Base-by-base conservation (phyloP, 371 early-diverging fungal species). In the Rhizopus microsporus region DNA sequence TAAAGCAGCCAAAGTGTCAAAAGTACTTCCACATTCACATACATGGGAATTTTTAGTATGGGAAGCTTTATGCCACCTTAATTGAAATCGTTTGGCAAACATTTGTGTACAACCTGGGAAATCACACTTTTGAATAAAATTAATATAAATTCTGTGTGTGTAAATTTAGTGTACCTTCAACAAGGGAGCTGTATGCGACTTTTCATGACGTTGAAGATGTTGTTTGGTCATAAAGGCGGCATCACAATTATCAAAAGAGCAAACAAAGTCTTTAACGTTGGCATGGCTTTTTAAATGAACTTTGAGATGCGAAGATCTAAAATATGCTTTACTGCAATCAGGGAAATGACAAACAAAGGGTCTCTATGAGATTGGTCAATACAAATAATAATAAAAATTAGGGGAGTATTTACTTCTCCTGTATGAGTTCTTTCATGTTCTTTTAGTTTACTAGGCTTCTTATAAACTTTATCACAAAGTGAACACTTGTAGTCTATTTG, bases 391-490 rank as follows among this genome's bases (percentile, higher is more conserved):
- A 17, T 54, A 5, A 16, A 32, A 10, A 43, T 16, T 16, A 29
- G 6, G 2, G 15, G 15, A 10, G 15, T 49, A 6, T 65, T 44
- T 67, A 86, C 87, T 70, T 88, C 86, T 13, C 83, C 82, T 3
- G 86, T 82, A 67, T 88, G 90, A 1, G 72, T 60, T 33, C 78
- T 75, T 34, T 77, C 71, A 59, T 89, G 88, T 17, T 82, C 80
- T 7, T 37, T 48, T 0, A 87, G 69, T 54, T 83, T 77, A 9
- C 80, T 72, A 1, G 78, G 74, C 46, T 85, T 86, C 15, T 70
- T 63, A 54, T 83, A 89, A 0, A 69, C 32, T 53, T 85, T 86
- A 7, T 50, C 72, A 51, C 90, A 88, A 10, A 55, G 55, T 9
- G 49, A 38, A 10, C 67, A 66, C 5, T 51, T 33, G 23, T 54